A percentile compares a stretch with the other conserved stretches of the same genome.
These are phyloP conservation scores for Boletus calvinii DNA, from an alignment of 1,284 basidiomycete species.

Conservation along the genomic window DNA sequence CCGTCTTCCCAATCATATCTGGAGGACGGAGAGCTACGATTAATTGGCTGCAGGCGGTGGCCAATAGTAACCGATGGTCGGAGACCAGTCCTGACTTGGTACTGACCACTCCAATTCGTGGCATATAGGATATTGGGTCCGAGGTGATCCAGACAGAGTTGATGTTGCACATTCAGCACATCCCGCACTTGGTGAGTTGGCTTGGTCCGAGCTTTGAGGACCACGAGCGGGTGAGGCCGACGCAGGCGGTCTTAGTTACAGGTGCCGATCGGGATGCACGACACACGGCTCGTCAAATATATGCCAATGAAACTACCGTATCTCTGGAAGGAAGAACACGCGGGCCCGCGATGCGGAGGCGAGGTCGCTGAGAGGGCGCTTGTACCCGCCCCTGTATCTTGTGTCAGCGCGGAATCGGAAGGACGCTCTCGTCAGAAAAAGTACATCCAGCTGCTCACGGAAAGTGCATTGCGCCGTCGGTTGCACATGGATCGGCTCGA, in stretches of 20 bases:
- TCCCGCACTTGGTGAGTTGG: slow-evolving; percentile 24
- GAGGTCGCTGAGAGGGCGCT: background rate
- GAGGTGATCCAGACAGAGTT: slow-evolving; percentile 26
- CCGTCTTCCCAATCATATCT: no score
- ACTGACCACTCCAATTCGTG: no score
- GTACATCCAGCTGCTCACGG: slow-evolving; percentile 25
- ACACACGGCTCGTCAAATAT: slow-evolving; percentile 23
- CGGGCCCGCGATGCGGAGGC: background rate
- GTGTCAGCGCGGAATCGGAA: background rate
- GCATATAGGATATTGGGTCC: no score
- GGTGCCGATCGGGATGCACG: slow-evolving; percentile 19
- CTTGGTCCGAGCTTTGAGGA: background rate
- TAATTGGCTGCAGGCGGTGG: no score
- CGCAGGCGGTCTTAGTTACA: slow-evolving; percentile 14
- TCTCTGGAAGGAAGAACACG: slow-evolving; percentile 23
- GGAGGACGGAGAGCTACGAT: no score
- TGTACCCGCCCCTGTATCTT: background rate
- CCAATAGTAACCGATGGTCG: no score
- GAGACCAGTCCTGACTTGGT: no score
- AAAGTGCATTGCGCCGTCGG: slow-evolving; percentile 25
- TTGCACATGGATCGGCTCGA: slow-evolving; percentile 13
- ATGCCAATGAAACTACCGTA: slow-evolving; percentile 18
- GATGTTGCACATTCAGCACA: slow-evolving; percentile 12
- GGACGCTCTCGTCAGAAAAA: slow-evolving; percentile 11
- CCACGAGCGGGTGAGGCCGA: background rate